Percentiles rank a stretch among this genome's conserved stretches.
Evolutionary conservation across 108 stramenopile species (phyloP).

Genomic region (Cylindrotheca fusiformis): DNA sequence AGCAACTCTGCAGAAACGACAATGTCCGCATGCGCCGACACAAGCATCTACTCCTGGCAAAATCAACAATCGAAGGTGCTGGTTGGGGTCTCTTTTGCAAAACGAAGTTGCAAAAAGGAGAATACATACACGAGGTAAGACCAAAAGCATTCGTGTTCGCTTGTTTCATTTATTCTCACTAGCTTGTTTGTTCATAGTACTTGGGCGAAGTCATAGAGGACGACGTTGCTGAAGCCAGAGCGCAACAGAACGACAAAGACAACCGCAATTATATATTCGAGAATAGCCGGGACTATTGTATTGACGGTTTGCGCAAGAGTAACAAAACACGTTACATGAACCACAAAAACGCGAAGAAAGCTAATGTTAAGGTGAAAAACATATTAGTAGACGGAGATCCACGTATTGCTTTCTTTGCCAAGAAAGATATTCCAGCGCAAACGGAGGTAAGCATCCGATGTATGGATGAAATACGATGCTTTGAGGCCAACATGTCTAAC

Average conservation of each 20-base stretch:
- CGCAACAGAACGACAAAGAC: conserved; percentile 68
- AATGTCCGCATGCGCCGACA: conserved; percentile 67
- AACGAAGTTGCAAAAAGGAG: conserved; percentile 63
- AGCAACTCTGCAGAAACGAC: conserved; percentile 72
- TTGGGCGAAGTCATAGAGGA: conserved; percentile 80
- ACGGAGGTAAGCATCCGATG: conserved; percentile 40
- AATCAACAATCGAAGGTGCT: conserved; percentile 56
- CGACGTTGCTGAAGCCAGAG: conserved; percentile 84
- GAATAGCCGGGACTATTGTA: conserved; percentile 55
- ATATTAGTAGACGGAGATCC: conserved; percentile 71
- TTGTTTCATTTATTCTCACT: too few relatives aligned
- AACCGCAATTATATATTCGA: conserved; percentile 84
- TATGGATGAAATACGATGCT: too few relatives aligned
- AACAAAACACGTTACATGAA: conserved; percentile 84
- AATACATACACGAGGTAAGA: conserved; percentile 60
- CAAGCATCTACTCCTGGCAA: conserved; percentile 54
- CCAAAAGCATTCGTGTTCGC: too few relatives aligned
- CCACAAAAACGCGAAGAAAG: conserved; percentile 56
- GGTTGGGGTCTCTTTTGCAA: conserved; percentile 85
- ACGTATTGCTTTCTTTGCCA: conserved; percentile 82
- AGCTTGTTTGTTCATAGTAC: too few relatives aligned
- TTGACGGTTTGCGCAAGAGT: conserved; percentile 83
- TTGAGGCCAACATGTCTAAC: too few relatives aligned
- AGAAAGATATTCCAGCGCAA: conserved; percentile 60
- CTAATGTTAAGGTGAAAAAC: conserved; percentile 65